Evolutionary conservation across 2,329 filamentous ascomycete species (phyloP).

Genomic region (Botrytis hyacinthi): DNA sequence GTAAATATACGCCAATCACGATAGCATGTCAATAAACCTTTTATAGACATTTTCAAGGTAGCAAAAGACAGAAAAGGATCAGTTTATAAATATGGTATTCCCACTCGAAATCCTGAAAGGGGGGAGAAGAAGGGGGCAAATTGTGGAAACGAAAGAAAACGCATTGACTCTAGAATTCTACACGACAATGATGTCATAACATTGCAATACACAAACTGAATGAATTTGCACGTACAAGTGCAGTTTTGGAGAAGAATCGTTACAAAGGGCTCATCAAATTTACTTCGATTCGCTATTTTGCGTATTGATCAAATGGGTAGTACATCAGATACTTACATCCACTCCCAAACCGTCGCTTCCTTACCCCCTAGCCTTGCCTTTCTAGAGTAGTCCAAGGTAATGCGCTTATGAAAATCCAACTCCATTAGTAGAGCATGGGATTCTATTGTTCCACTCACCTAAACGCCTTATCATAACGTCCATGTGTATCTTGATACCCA

Average conservation of each 20-base stretch:
- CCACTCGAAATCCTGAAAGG: neutral
- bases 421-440: neutral
- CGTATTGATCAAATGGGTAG: neutral
- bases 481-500: neutral
- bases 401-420: constrained; percentile 3
- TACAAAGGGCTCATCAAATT: neutral
- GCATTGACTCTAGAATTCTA: neutral
- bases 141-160: neutral
- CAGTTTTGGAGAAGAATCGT: neutral
- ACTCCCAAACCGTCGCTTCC: neutral
- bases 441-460: neutral
- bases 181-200: neutral
- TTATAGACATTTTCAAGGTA: neutral
- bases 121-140: neutral
- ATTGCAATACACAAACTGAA: neutral
- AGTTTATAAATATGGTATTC: neutral
- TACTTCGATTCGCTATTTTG: neutral
- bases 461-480: constrained; percentile 3
- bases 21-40: neutral
- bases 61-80: neutral
- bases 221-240: neutral
- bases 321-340: neutral
- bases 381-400: neutral
- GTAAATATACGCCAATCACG: neutral
- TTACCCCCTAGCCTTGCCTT: neutral